Evolutionary conservation across 495 filamentous ascomycete species (phyloP).

Genomic region (Hypoxylon subgilvum): DNA sequence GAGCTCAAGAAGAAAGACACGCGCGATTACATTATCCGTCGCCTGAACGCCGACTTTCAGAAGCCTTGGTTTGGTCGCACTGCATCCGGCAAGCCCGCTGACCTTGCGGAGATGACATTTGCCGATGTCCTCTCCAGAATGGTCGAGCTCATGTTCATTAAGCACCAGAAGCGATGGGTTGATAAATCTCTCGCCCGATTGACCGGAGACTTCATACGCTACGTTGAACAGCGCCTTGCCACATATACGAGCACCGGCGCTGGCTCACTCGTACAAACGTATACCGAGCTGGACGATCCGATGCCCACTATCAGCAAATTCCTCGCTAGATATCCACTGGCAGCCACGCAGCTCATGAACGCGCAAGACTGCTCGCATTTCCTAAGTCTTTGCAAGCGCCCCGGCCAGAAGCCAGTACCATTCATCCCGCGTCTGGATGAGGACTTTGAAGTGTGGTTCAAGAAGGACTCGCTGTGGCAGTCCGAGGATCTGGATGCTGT

Average conservation of each 20-base stretch:
- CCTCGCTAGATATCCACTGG: constrained; percentile 69
- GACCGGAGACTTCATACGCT: constrained; percentile 82
- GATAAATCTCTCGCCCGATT: constrained; percentile 72
- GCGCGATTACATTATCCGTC: constrained; percentile 83
- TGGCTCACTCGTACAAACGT: constrained; percentile 70
- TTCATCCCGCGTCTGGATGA: constrained; percentile 85
- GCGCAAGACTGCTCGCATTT: constrained; percentile 87
- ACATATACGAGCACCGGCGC: constrained; percentile 50
- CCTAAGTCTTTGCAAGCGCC: constrained; percentile 76
- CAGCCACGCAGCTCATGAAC: constrained; percentile 76
- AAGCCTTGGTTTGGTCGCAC: constrained; percentile 91
- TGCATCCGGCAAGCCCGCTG: constrained; percentile 70
- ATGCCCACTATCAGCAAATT: constrained; percentile 70
- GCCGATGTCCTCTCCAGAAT: constrained; percentile 79
- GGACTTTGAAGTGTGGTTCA: constrained; percentile 89
- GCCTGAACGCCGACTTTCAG: constrained; percentile 87
- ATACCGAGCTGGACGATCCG: constrained; percentile 73
- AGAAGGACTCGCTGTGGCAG: constrained; percentile 92
- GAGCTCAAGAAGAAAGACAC: constrained; percentile 74
- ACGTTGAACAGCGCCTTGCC: constrained; percentile 81
- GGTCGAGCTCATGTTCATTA: constrained; percentile 87
- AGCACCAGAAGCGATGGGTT: constrained; percentile 82
- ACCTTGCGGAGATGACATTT: constrained; percentile 90
- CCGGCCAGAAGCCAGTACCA: constrained; percentile 83
- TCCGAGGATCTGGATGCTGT: constrained; percentile 87